Evolutionary conservation across 2,329 filamentous ascomycete genomes (phyloP), one percentile per base, ranked within the genome.

Genomic region (Xylariales sp.): DNA sequence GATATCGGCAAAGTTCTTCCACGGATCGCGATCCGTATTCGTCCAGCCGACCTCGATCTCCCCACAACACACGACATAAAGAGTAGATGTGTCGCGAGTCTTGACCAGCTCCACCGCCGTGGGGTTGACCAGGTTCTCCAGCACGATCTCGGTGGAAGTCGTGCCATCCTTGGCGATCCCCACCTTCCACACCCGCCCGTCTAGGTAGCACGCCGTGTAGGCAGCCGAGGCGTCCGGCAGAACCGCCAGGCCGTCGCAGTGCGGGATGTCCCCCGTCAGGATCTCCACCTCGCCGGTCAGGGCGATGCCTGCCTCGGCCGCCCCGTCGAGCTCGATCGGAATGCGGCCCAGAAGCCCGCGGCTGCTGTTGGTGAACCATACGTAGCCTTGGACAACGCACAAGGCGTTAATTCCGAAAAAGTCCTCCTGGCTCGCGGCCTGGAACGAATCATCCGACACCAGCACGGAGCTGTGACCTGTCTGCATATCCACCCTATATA

Each of bases 301-400:
- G 25, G 47, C 50, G 14, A 57, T 41, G 15, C 38, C 53, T 16
- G 46, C 37, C 5, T 43, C 46, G 5, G 33, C 28, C n/a, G 18
- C 20, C 6, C 25, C 32, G 14, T 49, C 42, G 15, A 38, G 31
- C 33, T 45, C 44, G 15, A 59, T 41, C 3, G 56, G 56, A 17
- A 58, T 40, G 19, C 55, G 53, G 40, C 46, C 45, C 23, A 59
- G 19, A 13, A 16, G 46, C 38, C 56, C 56, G 12, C 37, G 41
- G 33, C 54, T 52, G 14, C 48, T 56, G 28, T 59, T 59, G 10
- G 53, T 56, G 40, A 54, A 59, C 42, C 52, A 57, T 4, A 57
- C 25, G 33, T 36, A 51, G 18, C 45, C 35, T 8, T 42, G 49
- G 19, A 46, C 39, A 20, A 59, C 19, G n/a, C 50, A 45, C 6